These are phyloP conservation scores for Salix exigua DNA, from an alignment of 345 rosid species.

Conservation along the genomic window DNA sequence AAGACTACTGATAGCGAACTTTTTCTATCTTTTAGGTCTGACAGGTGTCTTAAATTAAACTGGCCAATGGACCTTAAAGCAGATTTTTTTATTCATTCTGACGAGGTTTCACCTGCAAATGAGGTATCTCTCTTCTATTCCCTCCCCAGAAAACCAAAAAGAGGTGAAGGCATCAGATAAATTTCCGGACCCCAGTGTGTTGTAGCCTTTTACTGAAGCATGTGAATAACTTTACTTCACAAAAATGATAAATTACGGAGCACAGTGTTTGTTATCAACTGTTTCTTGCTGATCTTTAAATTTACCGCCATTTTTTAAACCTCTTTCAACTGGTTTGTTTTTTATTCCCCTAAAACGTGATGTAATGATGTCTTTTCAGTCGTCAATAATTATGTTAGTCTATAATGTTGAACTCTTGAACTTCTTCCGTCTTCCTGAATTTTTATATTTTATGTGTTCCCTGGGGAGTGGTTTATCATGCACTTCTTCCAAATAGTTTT, in stretches of 20 bases:
- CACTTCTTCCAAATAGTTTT: neutral
- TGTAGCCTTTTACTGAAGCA: neutral
- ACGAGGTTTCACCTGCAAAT: slow-evolving; percentile 31
- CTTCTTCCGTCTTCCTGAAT: neutral
- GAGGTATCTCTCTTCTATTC: slow-evolving; percentile 35
- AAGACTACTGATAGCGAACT: slow-evolving; percentile 5
- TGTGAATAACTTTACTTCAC: neutral
- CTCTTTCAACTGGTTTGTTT: neutral
- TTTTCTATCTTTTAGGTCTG: slow-evolving; percentile 51
- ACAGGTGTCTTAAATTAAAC: slow-evolving; percentile 53
- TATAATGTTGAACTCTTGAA: neutral
- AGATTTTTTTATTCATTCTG: slow-evolving; percentile 69
- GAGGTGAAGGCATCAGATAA: neutral
- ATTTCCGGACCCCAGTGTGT: neutral
- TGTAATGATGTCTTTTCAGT: neutral
- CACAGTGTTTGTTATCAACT: neutral
- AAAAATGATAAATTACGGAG: neutral
- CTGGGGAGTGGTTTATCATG: neutral
- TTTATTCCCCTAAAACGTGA: neutral
- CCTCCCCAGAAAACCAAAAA: too few relatives aligned
- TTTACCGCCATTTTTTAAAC: neutral
- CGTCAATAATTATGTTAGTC: neutral
- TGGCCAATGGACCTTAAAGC: slow-evolving; percentile 72
- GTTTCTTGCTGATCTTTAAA: neutral
- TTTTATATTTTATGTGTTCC: neutral